Base-by-base conservation (phyloP, 169 alveolate species). In the Toxoplasma gondii region DNA sequence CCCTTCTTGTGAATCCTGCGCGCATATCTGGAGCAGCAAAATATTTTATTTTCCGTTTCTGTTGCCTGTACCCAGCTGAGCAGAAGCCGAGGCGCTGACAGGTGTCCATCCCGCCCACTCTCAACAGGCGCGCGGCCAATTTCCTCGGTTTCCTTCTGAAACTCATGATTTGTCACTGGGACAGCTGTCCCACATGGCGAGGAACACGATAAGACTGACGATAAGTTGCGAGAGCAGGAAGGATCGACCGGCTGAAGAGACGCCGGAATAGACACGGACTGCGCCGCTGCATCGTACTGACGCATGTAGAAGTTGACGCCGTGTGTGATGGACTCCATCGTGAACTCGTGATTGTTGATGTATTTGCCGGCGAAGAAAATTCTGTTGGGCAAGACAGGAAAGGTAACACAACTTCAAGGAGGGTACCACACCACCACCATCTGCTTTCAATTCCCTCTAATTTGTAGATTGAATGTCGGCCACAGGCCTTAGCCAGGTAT, bases 331-430 rank as follows among this genome's bases (percentile, higher is more conserved):
- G 98, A 94, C 38, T 97, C 98, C 98, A 98, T 97, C 39, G 97
- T 97, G 64, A 95, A 94, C 31, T 96, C 97, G 92, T 97, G 95
- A 39, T 97, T 97, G 93, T 97, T 95, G n/a, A 98, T 94, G 95
- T 97, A 98, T 91, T 98, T 98, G 0, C 99, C 99, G 31, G 98
- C 97, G 94, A 97, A 98, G 67, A 97, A 97, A 29, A 98, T 95
- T 74, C 98, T 96, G 67, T 43, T 58, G 31, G 81, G 81, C 41
- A 90, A 74, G 54, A 44, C n/a, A 36, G 39, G 39, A 19, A 39
- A 31, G 81, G n/a, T n/a, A 58, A 58, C 17, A 93, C n/a, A 88
- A 88, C 9, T 31, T 17, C 81, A 29, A 58, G 36, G 54, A 41
- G 93, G 12, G 34, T 34, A 12, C 44, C 70, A 54, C 83, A 81